Percentiles rank a stretch among this genome's conserved stretches.
These are phyloP conservation scores for Cairneyella variabilis DNA, from an alignment of 495 filamentous ascomycete genomes.

Conservation along the genomic window DNA sequence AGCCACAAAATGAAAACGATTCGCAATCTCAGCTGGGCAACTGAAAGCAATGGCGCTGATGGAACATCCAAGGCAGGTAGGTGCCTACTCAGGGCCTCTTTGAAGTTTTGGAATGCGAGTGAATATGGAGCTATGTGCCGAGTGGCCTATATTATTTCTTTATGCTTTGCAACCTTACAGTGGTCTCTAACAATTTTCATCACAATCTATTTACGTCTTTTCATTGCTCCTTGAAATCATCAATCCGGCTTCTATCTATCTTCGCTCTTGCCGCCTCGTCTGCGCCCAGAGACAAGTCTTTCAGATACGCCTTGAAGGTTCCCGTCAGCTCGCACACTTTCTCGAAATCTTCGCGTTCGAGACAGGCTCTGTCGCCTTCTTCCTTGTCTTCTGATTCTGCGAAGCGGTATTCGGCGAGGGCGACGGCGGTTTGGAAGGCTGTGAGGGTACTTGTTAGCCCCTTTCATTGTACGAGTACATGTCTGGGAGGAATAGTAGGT, in stretches of 20 bases:
- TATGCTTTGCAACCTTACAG: no score
- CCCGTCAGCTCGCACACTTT: neutral
- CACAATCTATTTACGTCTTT: no score
- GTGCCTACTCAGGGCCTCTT: no score
- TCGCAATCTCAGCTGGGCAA: no score
- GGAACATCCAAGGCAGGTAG: no score
- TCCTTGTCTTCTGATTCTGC: neutral
- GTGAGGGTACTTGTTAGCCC: neutral
- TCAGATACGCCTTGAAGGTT: neutral
- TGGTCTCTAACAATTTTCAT: no score
- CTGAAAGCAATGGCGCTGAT: no score
- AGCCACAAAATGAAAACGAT: no score
- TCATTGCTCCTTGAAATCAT: no score
- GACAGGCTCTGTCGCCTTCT: neutral
- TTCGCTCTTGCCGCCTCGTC: neutral
- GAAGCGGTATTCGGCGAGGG: neutral
- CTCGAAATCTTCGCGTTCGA: neutral
- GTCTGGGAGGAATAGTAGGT: neutral
- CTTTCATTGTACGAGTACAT: neutral
- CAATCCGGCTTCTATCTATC: neutral
- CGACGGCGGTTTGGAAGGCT: slow-evolving; percentile 8
- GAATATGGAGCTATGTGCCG: no score
- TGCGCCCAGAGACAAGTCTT: neutral
- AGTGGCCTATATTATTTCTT: no score
- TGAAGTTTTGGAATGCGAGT: no score